These are phyloP conservation scores for Evernia prunastri DNA, from an alignment of 495 filamentous ascomycete species.

Conservation along the genomic window DNA sequence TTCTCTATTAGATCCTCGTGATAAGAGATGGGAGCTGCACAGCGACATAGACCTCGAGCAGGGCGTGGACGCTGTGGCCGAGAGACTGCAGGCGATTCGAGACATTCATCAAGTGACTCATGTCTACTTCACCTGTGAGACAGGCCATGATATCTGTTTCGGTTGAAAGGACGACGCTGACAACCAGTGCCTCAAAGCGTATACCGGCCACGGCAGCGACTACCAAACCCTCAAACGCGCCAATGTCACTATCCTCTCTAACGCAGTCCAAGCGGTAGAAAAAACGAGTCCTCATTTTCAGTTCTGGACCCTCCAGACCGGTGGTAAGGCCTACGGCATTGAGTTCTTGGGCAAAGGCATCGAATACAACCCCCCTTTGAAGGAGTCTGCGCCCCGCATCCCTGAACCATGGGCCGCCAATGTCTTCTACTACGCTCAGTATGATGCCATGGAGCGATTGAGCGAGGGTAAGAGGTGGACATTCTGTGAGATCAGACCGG, in stretches of 20 bases:
- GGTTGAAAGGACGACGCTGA: not conserved
- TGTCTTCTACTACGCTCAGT: constrained; percentile 45
- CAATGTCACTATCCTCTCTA: constrained; percentile 30
- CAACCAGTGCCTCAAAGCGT: constrained; percentile 19
- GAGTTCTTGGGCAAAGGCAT: constrained; percentile 33
- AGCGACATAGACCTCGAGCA: constrained; percentile 27
- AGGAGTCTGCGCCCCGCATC: constrained; percentile 38
- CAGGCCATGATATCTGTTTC: not conserved
- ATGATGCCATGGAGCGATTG: constrained; percentile 35
- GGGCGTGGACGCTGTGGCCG: constrained; percentile 23
- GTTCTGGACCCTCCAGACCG: constrained; percentile 39
- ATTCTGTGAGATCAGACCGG: constrained; percentile 42
- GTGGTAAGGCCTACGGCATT: constrained; percentile 40
- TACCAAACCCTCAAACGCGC: constrained; percentile 27
- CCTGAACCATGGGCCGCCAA: constrained; percentile 38
- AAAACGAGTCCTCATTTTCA: constrained; percentile 31
- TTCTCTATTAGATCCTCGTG: constrained; percentile 23
- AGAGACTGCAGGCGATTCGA: constrained; percentile 23
- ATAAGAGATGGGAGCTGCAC: constrained; percentile 8
- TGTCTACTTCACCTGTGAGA: constrained; percentile 6
- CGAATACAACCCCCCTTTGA: constrained; percentile 31
- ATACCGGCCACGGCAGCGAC: constrained; percentile 21
- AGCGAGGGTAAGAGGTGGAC: constrained; percentile 37
- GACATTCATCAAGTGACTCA: constrained; percentile 19
- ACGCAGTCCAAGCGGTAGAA: constrained; percentile 31